A percentile compares a stretch with the other conserved stretches of the same genome.
phyloP scores from a whole-genome alignment of 495 filamentous ascomycete species.

The Rhypophila decipiens region DNA sequence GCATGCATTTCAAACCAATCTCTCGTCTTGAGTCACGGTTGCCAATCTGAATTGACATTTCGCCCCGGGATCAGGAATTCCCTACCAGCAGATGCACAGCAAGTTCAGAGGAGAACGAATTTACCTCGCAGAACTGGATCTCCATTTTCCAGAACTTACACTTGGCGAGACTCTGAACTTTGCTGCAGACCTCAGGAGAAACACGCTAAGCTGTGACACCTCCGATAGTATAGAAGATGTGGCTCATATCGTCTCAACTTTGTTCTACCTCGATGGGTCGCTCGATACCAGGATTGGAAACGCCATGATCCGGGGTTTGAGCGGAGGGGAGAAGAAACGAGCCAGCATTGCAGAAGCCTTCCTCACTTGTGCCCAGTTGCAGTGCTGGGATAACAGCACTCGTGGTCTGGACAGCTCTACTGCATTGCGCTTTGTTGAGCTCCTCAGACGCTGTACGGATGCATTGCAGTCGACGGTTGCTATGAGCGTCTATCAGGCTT shows the following conservation, averaged over 20 bases:
- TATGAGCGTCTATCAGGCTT: constrained; percentile 74
- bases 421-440: constrained; percentile 66
- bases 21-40: too few relatives aligned
- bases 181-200: constrained; percentile 45
- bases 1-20: too few relatives aligned
- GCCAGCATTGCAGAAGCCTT: constrained; percentile 45
- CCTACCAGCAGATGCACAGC: constrained; percentile 56
- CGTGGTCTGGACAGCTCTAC: constrained; percentile 70
- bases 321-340: constrained; percentile 52
- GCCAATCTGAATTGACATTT: too few relatives aligned
- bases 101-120: constrained; percentile 69
- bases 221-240: background rate
- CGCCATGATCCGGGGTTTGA: constrained; percentile 65
- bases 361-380: constrained; percentile 30
- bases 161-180: constrained; percentile 74
- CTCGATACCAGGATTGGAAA: constrained; percentile 72
- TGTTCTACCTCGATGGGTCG: constrained; percentile 21
- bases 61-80: too few relatives aligned
- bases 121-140: constrained; percentile 73
- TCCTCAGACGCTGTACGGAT: constrained; percentile 68
- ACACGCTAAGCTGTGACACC: background rate
- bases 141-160: constrained; percentile 67
- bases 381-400: constrained; percentile 62
- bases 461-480: constrained; percentile 65
- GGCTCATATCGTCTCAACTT: constrained; percentile 58